Evolutionary conservation across 1,284 basidiomycete genomes (phyloP).

Genomic region (Mycosarcoma mackinlayi): DNA sequence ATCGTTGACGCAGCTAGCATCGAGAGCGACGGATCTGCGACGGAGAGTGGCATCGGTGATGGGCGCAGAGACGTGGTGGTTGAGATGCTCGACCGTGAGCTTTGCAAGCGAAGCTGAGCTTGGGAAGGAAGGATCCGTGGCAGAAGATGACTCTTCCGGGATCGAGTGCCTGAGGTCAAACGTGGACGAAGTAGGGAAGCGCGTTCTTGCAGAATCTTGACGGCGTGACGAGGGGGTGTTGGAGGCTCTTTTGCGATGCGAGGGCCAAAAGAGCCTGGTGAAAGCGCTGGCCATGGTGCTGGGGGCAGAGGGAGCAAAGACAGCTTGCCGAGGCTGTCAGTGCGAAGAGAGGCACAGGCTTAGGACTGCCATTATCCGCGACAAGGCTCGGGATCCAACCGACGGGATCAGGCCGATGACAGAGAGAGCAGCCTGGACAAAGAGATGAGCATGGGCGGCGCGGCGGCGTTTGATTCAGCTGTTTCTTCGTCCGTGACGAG

Average conservation of each 20-base stretch:
- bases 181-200: constrained; percentile 29
- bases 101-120: constrained; percentile 7
- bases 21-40: constrained; percentile 26
- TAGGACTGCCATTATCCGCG: constrained; percentile 5
- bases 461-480: too few relatives aligned
- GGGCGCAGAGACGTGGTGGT: constrained; percentile 22
- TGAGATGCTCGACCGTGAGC: constrained; percentile 35
- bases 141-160: constrained; percentile 25
- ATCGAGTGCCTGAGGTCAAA: constrained; percentile 37
- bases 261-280: constrained; percentile 35
- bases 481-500: too few relatives aligned
- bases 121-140: constrained; percentile 14
- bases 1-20: constrained; percentile 9
- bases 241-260: constrained; percentile 27
- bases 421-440: too few relatives aligned
- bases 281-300: constrained; percentile 34
- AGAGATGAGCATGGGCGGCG: too few relatives aligned
- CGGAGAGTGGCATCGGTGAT: constrained; percentile 37
- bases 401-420: too few relatives aligned
- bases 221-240: constrained; percentile 22
- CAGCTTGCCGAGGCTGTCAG: constrained; percentile 4
- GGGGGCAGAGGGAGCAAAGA: background rate
- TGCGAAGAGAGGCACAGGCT: background rate
- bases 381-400: background rate
- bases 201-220: constrained; percentile 19